Evolutionary conservation across 2,329 filamentous ascomycete species (phyloP).

Genomic region (Lomentospora prolificans): DNA sequence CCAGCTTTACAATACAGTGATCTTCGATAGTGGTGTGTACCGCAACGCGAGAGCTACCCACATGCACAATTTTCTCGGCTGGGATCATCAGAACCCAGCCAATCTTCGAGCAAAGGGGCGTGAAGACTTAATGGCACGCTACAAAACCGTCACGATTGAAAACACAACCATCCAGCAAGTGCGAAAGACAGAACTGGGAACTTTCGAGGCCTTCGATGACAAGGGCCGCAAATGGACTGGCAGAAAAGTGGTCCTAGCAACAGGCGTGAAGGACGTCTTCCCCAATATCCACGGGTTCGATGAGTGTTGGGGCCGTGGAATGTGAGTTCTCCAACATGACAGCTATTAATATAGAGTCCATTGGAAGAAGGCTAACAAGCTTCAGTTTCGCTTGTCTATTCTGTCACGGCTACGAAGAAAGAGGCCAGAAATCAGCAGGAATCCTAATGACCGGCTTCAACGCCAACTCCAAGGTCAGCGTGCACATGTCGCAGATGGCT

Average conservation of each 20-base stretch:
- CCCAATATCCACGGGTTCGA: conserved; percentile 42
- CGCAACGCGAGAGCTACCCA: conserved; percentile 36
- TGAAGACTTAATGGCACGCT: conserved; percentile 23
- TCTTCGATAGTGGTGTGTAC: conserved; percentile 41
- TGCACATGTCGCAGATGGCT: conserved; percentile 33
- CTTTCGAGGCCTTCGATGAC: conserved; percentile 29
- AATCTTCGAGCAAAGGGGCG: conserved; percentile 24
- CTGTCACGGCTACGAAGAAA: conserved; percentile 51
- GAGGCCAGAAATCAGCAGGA: conserved; percentile 33
- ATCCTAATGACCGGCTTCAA: conserved; percentile 32
- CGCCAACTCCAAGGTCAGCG: conserved; percentile 20
- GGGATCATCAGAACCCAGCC: conserved; percentile 26
- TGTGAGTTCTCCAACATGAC: conserved; percentile 30
- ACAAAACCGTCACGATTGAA: conserved; percentile 23
- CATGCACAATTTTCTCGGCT: conserved; percentile 36
- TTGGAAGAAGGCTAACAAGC: not conserved
- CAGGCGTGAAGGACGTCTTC: conserved; percentile 39
- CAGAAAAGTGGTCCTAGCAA: conserved; percentile 44
- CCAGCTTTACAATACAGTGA: conserved; percentile 33
- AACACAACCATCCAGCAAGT: conserved; percentile 19
- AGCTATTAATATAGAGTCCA: too few relatives aligned
- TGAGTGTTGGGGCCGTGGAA: conserved; percentile 42
- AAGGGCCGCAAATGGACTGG: conserved; percentile 33
- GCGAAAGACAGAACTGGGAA: conserved; percentile 18
- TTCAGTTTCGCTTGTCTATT: conserved; percentile 47